phyloP scores from a whole-genome alignment of 345 rosid species.

The Pseudoturritis turrita region DNA sequence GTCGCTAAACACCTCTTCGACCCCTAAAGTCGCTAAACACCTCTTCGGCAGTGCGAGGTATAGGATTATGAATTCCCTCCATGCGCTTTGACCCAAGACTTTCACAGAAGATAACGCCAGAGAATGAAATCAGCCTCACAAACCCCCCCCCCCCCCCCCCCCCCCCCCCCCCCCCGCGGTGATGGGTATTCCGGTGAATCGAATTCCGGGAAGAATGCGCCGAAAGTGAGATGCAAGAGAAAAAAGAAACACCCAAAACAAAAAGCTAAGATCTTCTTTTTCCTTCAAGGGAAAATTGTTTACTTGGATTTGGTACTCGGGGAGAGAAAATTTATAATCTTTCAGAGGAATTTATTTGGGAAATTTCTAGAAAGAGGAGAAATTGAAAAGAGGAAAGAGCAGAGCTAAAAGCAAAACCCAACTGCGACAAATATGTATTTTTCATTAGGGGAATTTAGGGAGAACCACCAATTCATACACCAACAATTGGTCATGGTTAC shows the following conservation, averaged over 20 bases:
- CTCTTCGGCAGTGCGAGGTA: constrained; percentile 66
- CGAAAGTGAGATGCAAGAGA: constrained; percentile 5
- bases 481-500: too few relatives aligned
- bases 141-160: too few relatives aligned
- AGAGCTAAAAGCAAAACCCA: constrained; percentile 7
- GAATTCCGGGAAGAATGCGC: neutral
- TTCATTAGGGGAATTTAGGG: too few relatives aligned
- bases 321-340: neutral
- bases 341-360: neutral
- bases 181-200: neutral
- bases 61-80: constrained; percentile 37
- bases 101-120: neutral
- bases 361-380: too few relatives aligned
- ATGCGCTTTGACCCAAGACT: constrained; percentile 17
- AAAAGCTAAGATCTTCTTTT: constrained; percentile 1
- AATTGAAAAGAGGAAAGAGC: neutral
- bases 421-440: too few relatives aligned
- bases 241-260: neutral
- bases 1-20: too few relatives aligned
- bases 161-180: constrained; percentile 2
- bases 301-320: neutral
- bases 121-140: constrained; percentile 2
- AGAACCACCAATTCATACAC: too few relatives aligned
- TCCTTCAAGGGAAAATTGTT: neutral
- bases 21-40: too few relatives aligned